A percentile compares a stretch with the other conserved stretches of the same genome.
Evolutionary conservation across 257 asterid species (phyloP).

Genomic region (Solanum chmielewskii): DNA sequence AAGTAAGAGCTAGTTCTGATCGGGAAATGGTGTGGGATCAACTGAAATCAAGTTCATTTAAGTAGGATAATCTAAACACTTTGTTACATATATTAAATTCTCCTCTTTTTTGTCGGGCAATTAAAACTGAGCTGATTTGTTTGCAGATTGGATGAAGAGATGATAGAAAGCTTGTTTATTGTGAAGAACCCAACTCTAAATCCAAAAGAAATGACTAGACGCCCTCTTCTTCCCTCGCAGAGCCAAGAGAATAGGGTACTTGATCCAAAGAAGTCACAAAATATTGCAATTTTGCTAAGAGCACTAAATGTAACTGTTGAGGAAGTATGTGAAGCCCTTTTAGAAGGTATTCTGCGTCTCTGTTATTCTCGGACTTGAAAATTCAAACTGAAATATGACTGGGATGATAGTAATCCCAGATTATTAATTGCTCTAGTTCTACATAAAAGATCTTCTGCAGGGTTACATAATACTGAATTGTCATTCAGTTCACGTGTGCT

Average conservation of each 20-base stretch:
- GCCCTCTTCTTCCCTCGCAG: slow-evolving; percentile 59
- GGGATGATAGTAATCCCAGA: neutral
- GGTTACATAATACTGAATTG: neutral
- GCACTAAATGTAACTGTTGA: slow-evolving; percentile 88
- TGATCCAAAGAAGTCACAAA: slow-evolving; percentile 93
- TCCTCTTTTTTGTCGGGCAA: neutral
- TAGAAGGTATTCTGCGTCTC: slow-evolving; percentile 50
- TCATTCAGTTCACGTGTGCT: neutral
- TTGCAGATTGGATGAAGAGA: slow-evolving; percentile 88
- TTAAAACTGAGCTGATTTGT: neutral
- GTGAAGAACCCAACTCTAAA: slow-evolving; percentile 48
- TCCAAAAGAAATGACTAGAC: slow-evolving; percentile 43
- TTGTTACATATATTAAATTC: neutral
- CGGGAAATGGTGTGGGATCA: slow-evolving; percentile 99
- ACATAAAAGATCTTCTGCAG: neutral
- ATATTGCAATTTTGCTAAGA: slow-evolving; percentile 72
- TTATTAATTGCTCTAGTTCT: neutral
- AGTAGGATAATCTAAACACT: slow-evolving; percentile 29
- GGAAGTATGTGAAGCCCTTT: slow-evolving; percentile 90
- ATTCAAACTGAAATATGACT: neutral
- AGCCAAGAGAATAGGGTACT: slow-evolving; percentile 60
- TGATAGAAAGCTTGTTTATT: slow-evolving; percentile 85
- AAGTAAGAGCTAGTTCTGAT: slow-evolving; percentile 90
- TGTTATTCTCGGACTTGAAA: neutral
- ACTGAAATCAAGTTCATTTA: slow-evolving; percentile 76